phyloP scores from a whole-genome alignment of 495 filamentous ascomycete species.

The Gamarada debralockiae region DNA sequence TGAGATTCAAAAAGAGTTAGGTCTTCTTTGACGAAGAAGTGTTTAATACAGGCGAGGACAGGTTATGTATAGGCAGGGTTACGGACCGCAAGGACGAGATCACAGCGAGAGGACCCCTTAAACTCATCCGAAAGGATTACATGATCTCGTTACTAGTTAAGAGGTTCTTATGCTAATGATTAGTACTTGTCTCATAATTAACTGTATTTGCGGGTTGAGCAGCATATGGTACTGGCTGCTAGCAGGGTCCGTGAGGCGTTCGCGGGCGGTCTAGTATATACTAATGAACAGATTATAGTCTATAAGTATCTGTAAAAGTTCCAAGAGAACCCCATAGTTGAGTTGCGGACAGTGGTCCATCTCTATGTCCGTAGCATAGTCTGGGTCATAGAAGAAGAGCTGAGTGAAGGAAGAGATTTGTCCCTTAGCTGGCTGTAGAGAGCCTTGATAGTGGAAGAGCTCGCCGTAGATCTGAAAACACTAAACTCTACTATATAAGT shows the following conservation, averaged over 20 bases:
- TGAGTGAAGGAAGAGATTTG: background rate
- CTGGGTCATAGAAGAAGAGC: constrained; percentile 4
- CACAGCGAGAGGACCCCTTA: background rate
- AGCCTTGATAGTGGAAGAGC: background rate
- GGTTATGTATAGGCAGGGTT: background rate
- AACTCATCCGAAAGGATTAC: constrained; percentile 12
- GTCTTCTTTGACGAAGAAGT: no score
- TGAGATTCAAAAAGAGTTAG: no score
- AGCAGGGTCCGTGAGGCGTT: background rate
- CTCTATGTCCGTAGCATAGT: background rate
- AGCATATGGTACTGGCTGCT: constrained; percentile 3
- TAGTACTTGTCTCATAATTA: constrained; percentile 5
- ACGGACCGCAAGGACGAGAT: constrained; percentile 14
- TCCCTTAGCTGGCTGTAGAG: background rate
- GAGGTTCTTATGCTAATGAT: constrained; percentile 12
- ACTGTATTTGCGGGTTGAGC: constrained; percentile 9
- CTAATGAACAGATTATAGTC: constrained; percentile 9
- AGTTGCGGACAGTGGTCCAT: background rate
- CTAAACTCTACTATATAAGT: background rate
- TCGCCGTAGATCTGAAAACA: background rate
- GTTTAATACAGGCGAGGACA: background rate
- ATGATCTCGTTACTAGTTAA: constrained; percentile 9
- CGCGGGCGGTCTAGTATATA: constrained; percentile 1
- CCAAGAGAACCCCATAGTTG: background rate
- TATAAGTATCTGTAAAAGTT: constrained; percentile 2